Evolutionary conservation across 2,329 filamentous ascomycete species (phyloP), one percentile per base, ranked within the genome.

Genomic region (Coniosporium tulheliwenetii): DNA sequence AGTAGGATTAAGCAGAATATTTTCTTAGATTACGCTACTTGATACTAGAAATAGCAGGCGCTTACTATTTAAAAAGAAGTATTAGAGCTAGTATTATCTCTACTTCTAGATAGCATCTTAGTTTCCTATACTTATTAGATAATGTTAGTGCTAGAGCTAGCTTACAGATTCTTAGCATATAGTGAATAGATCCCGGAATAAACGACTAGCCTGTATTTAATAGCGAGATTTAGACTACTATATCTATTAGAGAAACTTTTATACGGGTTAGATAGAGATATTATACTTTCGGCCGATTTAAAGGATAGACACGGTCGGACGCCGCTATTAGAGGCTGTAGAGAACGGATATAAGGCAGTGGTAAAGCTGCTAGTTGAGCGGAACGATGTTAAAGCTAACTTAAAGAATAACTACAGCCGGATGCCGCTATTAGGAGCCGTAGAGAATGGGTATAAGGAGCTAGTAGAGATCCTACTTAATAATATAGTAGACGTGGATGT

Each of bases 21-120:
- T 29, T 51, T 61, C 19, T 41, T 53, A 14, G 43, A 45, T 29
- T 61, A 60, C 41, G 48, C 55, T 8, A 48, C 49, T 16, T 36
- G 39, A 8, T 38, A 53, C 39, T 57, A 51, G 54, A 43, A 44
- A 1, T 31, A 50, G 14, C 54, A 57, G 47, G 45, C 41, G 34
- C 13, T 15, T 39, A 31, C 16, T 10, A 45, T 45, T 10, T 31
- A 48, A 15, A 32, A 29, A 30, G 33, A 44, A 5, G 40, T 46
- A 5, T 14, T 2, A 40, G 33, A 44, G 14, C 38, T 45, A 32
- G 39, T 38, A 16, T 34, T 41, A 12, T 14, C 15, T 5, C n/a
- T 39, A 5, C 39, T 39, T 10, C 8, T 5, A 10, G 14, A 41
- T 15, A 38, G 31, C 19, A 14, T 30, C 16, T 5, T 26, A 13